Base-by-base conservation (phyloP, 1,284 basidiomycete species). In the Cryptococcus sp. region DNA sequence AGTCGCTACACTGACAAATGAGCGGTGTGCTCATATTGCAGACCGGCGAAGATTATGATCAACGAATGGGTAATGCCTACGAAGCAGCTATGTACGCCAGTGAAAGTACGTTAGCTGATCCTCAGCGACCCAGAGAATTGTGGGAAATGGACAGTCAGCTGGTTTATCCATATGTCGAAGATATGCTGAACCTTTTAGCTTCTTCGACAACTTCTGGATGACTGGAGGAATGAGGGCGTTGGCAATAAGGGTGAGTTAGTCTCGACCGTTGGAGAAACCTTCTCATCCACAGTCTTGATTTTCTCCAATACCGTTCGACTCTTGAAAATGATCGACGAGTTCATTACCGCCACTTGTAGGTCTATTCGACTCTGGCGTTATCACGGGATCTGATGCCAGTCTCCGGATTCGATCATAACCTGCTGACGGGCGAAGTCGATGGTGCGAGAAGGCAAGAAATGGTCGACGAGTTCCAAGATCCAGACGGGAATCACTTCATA, bases 381-480 rank as follows among this genome's bases (percentile, higher is more conserved):
- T n/a, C n/a, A n/a, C 25, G 58, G 16, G 50, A 13, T 64, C 63
- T 21, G n/a, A 34, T 34, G 25, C 1, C 43, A 66, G 64, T 66
- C 18, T 47, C 54, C 1, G 63, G 66, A 0, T 75, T 75, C 55
- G 59, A 62, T 2, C 73, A 63, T 37, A 62, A 72, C 16, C 61
- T 73, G 14, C 70, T 79, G 42, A 76, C 78, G 4, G 79, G 78
- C 1, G 70, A 73, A 16, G 72, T 75, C 1, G 66, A 63, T 11
- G 65, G 71, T 32, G 67, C 64, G 1, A 66, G 73, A 25, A 69
- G 76, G 19, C 69, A 73, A 68, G 60, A 54, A 3, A 74, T 77
- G 42, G 77, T 79, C 32, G 77, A 80, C 58, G 51, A 67, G 1
- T 80, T 79, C 61, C 77, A 78, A 55, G 75, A 78, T 52, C 60